phyloP scores from a whole-genome alignment of 176 grass and related monocot species.

The Carex pumila region DNA sequence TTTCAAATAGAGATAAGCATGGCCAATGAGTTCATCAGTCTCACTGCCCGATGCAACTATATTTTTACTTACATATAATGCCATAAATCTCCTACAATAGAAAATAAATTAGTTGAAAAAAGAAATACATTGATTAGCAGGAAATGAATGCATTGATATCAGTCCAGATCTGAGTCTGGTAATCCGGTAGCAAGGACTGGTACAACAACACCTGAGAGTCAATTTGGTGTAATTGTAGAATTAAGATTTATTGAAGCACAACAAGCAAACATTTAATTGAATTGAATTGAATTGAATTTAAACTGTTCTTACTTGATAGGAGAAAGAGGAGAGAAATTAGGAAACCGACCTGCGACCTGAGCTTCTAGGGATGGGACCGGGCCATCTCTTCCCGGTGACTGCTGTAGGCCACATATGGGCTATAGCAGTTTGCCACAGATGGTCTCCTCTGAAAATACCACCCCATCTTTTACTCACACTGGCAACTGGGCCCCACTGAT shows the following conservation, averaged over 20 bases:
- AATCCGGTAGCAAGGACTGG: background rate
- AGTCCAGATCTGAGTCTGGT: background rate
- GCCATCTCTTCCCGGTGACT: conserved; percentile 69
- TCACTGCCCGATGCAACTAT: conserved; percentile 50
- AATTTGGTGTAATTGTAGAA: background rate
- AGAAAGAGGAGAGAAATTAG: background rate
- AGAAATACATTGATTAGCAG: background rate
- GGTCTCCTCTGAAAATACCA: conserved; percentile 73
- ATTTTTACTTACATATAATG: conserved; percentile 63
- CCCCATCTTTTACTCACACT: conserved; percentile 80
- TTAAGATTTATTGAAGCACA: background rate
- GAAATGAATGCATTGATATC: background rate
- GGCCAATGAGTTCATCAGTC: conserved; percentile 78
- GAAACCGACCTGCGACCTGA: conserved; percentile 66
- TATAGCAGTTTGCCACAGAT: conserved; percentile 79
- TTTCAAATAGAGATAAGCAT: conserved; percentile 86
- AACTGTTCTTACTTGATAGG: background rate
- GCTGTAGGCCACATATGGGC: conserved; percentile 53
- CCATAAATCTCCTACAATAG: conserved; percentile 68
- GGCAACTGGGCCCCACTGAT: conserved; percentile 62
- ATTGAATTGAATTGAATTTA: background rate
- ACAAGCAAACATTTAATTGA: background rate
- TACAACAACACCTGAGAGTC: background rate
- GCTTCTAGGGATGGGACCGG: conserved; percentile 92
- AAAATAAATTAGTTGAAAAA: background rate